A percentile compares a stretch with the other conserved stretches of the same genome.
These are phyloP conservation scores for Euphorbia pulcherrima DNA, from an alignment of 345 rosid species.

Conservation along the genomic window DNA sequence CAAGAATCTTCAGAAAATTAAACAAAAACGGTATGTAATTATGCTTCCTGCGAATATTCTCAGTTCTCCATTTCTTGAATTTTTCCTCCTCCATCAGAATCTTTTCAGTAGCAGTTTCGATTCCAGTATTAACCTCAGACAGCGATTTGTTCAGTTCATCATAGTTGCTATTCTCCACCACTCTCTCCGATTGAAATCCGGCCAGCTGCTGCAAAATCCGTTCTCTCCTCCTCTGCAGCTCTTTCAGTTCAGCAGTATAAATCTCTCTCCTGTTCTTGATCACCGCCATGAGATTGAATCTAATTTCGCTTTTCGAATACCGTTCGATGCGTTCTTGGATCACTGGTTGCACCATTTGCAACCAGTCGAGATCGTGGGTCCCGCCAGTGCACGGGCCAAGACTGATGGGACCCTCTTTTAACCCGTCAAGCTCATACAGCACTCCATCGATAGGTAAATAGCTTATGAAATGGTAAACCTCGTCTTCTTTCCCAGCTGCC, in stretches of 20 bases:
- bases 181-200: conserved; percentile 52
- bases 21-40: conserved; percentile 94
- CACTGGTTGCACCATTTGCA: conserved; percentile 86
- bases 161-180: conserved; percentile 38
- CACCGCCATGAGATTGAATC: conserved; percentile 94
- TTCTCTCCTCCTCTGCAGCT: conserved; percentile 79
- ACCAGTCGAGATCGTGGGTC: conserved; percentile 66
- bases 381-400: conserved; percentile 74
- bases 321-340: conserved; percentile 90
- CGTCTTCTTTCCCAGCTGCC: conserved; percentile 85
- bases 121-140: conserved; percentile 64
- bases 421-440: conserved; percentile 91
- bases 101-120: conserved; percentile 77
- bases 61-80: conserved; percentile 93
- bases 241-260: conserved; percentile 79
- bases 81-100: conserved; percentile 93
- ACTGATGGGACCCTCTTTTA: conserved; percentile 94
- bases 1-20: conserved; percentile 92
- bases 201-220: conserved; percentile 66
- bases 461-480: conserved; percentile 95
- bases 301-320: conserved; percentile 86
- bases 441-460: conserved; percentile 88
- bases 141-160: conserved; percentile 59
- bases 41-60: conserved; percentile 89
- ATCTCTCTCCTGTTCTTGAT: conserved; percentile 85